These are phyloP conservation scores for Carex myosuroides DNA, from an alignment of 176 grass and related monocot species.

Conservation along the genomic window DNA sequence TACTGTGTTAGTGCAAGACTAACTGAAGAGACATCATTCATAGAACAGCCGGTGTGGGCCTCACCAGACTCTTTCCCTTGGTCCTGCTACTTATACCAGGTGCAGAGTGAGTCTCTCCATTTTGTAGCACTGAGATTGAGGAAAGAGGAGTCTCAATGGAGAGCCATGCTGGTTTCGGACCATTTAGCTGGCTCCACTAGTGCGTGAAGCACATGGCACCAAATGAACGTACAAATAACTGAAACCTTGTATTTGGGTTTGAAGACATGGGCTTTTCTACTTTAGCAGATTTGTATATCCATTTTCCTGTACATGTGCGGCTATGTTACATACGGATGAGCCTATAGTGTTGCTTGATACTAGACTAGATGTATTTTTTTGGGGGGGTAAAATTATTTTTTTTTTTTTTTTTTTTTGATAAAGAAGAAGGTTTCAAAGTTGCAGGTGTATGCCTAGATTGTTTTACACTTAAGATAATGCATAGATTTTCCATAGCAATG, in stretches of 20 bases:
- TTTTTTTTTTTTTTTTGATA: background rate
- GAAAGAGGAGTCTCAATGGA: constrained; percentile 61
- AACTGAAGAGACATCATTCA: constrained; percentile 54
- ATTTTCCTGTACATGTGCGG: background rate
- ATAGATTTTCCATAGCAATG: too few relatives aligned
- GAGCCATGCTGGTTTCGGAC: constrained; percentile 46
- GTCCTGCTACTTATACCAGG: constrained; percentile 87
- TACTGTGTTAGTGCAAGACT: constrained; percentile 55
- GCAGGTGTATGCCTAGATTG: background rate
- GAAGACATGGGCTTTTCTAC: background rate
- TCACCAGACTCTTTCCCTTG: constrained; percentile 80
- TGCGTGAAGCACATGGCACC: background rate
- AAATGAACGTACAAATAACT: background rate
- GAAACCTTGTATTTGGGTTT: background rate
- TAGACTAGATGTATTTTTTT: background rate
- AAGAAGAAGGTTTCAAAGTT: background rate
- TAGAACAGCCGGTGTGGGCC: constrained; percentile 75
- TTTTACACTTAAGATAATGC: too few relatives aligned
- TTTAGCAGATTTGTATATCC: background rate
- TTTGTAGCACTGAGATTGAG: constrained; percentile 66
- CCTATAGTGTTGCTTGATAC: background rate
- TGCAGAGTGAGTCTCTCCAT: constrained; percentile 59
- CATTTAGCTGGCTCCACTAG: background rate
- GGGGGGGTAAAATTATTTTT: background rate
- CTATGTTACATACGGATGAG: background rate